Base-by-base conservation (phyloP, 805 yeast species). In the Teunomyces cretensis region DNA sequence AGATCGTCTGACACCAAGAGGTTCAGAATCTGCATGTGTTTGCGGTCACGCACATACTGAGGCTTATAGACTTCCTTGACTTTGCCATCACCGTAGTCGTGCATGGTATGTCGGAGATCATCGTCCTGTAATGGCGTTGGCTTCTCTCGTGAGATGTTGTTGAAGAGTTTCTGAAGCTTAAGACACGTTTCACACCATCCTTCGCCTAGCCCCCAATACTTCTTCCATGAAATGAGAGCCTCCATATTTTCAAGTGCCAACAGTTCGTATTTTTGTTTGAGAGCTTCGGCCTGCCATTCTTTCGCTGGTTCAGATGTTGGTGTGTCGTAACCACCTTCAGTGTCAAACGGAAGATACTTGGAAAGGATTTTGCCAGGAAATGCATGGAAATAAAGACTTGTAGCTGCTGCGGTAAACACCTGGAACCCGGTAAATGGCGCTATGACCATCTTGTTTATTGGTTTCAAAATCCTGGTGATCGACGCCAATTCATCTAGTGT, bases 391-490 rank as follows among this genome's bases (percentile, higher is more conserved):
- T 63, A 66, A 27, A 66, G 53, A 22, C 66, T 53, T 1, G 72
- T 67, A 15, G 65, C 67, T 3, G 69, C 65, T 24, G 59, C 53
- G 1, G 74, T 66, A 51, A 65, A 68, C 6, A 66, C 56, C 47
- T 68, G 64, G 44, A 68, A 66, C 6, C 69, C 68, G 3, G 72
- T 66, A 44, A 67, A 68, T 5, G 73, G 73, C 1, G 72, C 69
- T 22, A 63, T 53, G 4, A 66, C 65, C 65, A 68, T 63, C 36
- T 54, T 45, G 37, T 58, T 52, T 5, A 52, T 45, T 1, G 50
- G 50, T 2, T 59, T 49, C 19, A 67, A 48, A 1, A 51, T 50
- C 12, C 46, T 45, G 4, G 62, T 54, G 40, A 67, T 44, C 6
- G 41, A 44, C 26, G 64, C 51, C 22, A 65, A 49, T 11, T 53